phyloP scores from a whole-genome alignment of 495 filamentous ascomycete genomes.

The Hypoxylon rickii region DNA sequence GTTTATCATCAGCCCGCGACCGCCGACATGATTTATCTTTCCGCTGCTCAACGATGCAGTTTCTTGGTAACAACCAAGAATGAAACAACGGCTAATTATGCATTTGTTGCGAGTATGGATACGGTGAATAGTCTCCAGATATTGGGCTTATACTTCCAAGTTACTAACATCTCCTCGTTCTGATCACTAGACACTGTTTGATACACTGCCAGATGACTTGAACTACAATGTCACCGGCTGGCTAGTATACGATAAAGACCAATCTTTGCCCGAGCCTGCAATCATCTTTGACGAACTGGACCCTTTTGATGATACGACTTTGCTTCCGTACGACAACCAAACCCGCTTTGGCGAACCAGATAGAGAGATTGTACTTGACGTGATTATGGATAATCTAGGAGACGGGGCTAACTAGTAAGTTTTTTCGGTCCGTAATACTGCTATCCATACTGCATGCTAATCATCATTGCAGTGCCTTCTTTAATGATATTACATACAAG shows the following conservation, averaged over 20 bases:
- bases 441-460: not conserved
- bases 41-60: slow-evolving; percentile 72
- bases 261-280: slow-evolving; percentile 60
- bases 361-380: slow-evolving; percentile 62
- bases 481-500: slow-evolving; percentile 80
- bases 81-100: slow-evolving; percentile 65
- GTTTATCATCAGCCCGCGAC: slow-evolving; percentile 62
- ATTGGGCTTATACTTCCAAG: not conserved
- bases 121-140: slow-evolving; percentile 44
- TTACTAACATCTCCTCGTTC: slow-evolving; percentile 3
- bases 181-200: slow-evolving; percentile 65
- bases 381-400: slow-evolving; percentile 71
- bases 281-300: slow-evolving; percentile 59
- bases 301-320: slow-evolving; percentile 72
- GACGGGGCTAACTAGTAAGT: slow-evolving; percentile 77
- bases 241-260: slow-evolving; percentile 70
- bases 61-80: slow-evolving; percentile 70
- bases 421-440: not conserved
- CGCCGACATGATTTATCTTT: slow-evolving; percentile 65
- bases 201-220: slow-evolving; percentile 63
- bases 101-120: slow-evolving; percentile 67
- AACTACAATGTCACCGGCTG: slow-evolving; percentile 81
- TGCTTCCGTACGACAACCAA: slow-evolving; percentile 69
- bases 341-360: slow-evolving; percentile 61
- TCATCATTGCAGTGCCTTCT: slow-evolving; percentile 62